A percentile compares a stretch with the other conserved stretches of the same genome.
These are phyloP conservation scores for Crotalaria pallida DNA, from an alignment of 306 rosid species.

Conservation along the genomic window DNA sequence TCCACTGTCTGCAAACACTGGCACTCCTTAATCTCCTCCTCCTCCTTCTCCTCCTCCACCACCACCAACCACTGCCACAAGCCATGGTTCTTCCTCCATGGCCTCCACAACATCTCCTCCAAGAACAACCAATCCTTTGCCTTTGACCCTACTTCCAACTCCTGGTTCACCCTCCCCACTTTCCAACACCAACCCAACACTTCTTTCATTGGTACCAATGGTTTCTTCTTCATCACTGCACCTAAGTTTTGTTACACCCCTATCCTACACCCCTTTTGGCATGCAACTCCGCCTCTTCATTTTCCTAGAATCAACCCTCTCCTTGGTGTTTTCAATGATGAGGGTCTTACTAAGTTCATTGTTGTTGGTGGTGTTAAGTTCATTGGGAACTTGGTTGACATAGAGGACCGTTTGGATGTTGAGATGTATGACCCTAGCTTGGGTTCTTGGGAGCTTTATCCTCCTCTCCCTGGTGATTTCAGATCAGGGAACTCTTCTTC, in stretches of 20 bases:
- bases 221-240: constrained; percentile 62
- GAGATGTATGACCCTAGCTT: constrained; percentile 59
- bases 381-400: constrained; percentile 69
- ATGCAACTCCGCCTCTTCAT: constrained; percentile 47
- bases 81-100: constrained; percentile 83
- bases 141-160: constrained; percentile 62
- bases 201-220: constrained; percentile 55
- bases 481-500: constrained; percentile 67
- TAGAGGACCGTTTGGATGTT: constrained; percentile 68
- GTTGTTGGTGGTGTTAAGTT: constrained; percentile 78
- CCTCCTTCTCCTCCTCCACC: constrained; percentile 32
- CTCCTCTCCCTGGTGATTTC: constrained; percentile 70
- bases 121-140: constrained; percentile 76
- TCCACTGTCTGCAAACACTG: constrained; percentile 73
- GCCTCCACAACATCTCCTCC: constrained; percentile 73
- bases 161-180: constrained; percentile 66
- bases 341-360: constrained; percentile 28
- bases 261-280: constrained; percentile 41
- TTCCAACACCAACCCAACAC: constrained; percentile 29
- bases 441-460: constrained; percentile 49
- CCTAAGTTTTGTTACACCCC: constrained; percentile 54
- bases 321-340: constrained; percentile 47
- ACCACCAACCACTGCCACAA: not conserved
- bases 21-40: constrained; percentile 51
- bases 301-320: constrained; percentile 77